Base-by-base conservation (phyloP, 306 rosid genomes). In the Prunus mume region DNA sequence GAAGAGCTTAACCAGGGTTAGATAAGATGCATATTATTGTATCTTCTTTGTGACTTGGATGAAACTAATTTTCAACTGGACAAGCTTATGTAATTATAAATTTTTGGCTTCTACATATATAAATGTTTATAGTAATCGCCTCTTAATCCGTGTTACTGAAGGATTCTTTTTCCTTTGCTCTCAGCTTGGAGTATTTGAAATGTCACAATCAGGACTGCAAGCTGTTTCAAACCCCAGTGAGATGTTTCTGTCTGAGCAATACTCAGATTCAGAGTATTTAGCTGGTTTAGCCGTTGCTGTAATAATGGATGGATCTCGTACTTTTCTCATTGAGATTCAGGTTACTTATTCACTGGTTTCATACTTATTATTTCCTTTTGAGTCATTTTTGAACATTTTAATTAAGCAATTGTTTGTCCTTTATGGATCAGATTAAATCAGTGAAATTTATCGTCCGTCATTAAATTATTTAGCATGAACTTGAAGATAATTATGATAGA, bases 171-270 rank as follows among this genome's bases (percentile, higher is more conserved):
- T 25, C 24, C 25, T 27, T 72, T 83, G 50, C 13, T 79, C 74
- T 69, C 88, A 93, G 97, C 98, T 95, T 73, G 98, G 97, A 82
- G 97, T 95, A 74, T 87, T 95, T 85, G 93, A 95, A 83, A 95
- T 95, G 98, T 80, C 86, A 70, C 88, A 90, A 41, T 85, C 85
- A 4, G 97, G 98, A 70, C 75, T 95, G 49, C 84, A 81, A 86
- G 87, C 84, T 71, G 92, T 90, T 81, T 77, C 83, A 56, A 95
- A 92, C 85, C 90, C 97, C 22, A 87, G 91, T 72, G 91, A 80
- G 84, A 90, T 95, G 82, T 95, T 90, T 82, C 78, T 93, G 78
- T 88, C 93, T 56, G 91, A 92, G 66, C 93, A 92, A 72, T 61
- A 78, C 79, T 68, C 83, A 4, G 88, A 85, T 76, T 95, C 98